A percentile compares a stretch with the other conserved stretches of the same genome.
Conservation (phyloP, 2,329 filamentous ascomycete genomes). For the Fusarium nelsonii region DNA sequence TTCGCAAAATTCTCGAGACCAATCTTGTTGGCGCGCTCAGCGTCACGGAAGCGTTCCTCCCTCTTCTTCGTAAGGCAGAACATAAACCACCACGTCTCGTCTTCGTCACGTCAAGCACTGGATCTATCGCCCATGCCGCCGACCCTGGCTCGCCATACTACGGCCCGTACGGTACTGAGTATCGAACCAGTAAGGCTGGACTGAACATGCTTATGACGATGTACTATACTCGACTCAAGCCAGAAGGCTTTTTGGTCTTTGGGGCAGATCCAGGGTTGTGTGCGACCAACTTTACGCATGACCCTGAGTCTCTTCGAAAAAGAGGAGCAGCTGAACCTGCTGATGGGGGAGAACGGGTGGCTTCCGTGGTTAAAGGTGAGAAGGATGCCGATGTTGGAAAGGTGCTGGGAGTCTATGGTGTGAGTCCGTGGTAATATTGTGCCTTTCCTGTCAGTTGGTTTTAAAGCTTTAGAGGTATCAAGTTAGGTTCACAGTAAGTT, state of each 20-base stretch:
- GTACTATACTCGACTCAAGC: background rate
- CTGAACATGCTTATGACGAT: conserved; percentile 23
- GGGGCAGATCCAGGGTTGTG: conserved; percentile 14
- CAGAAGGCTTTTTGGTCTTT: conserved; percentile 15
- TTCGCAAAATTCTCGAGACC: conserved; percentile 4
- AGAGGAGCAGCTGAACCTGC: conserved; percentile 11
- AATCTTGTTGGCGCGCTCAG: conserved; percentile 17
- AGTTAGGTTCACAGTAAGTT: background rate
- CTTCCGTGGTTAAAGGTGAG: background rate
- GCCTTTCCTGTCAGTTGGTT: rapidly evolving
- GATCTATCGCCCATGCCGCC: conserved; percentile 4
- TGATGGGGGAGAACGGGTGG: conserved; percentile 3
- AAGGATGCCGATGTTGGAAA: conserved; percentile 6
- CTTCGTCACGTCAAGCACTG: conserved; percentile 19
- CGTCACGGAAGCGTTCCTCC: background rate
- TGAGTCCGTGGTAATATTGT: background rate
- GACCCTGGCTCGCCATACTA: conserved; percentile 1
- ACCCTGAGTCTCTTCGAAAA: background rate
- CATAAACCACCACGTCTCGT: conserved; percentile 12
- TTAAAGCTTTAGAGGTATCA: too few species aligned
- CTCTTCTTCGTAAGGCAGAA: conserved; percentile 9
- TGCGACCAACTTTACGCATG: conserved; percentile 8
- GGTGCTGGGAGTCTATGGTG: background rate
- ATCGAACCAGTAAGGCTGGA: conserved; percentile 17
- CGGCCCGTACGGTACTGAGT: background rate